Percentiles rank a stretch among this genome's conserved stretches.
Conservation (phyloP, 129 eudicot genomes). For the Saussurea involucrata region DNA sequence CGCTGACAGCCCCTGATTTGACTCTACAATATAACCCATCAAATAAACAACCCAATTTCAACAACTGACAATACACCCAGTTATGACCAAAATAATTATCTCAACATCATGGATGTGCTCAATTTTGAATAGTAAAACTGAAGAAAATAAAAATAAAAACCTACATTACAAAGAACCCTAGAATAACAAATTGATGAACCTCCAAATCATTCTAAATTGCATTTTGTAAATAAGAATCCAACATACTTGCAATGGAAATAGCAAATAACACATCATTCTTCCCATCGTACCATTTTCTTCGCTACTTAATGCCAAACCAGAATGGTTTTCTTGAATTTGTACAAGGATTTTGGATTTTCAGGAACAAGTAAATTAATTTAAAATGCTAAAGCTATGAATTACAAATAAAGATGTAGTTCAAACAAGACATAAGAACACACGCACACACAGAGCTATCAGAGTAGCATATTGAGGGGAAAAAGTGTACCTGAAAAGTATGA, state of each 20-base stretch:
- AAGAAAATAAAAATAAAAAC: too few species aligned
- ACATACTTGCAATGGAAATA: neutral
- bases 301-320: too few species aligned
- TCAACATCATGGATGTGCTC: too few species aligned
- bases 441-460: neutral
- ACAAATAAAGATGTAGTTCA: neutral
- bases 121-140: too few species aligned
- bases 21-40: slow-evolving; percentile 55
- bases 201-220: neutral
- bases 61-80: neutral
- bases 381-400: neutral
- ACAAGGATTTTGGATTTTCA: neutral
- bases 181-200: neutral
- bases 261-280: neutral
- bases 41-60: slow-evolving; percentile 8
- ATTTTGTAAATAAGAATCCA: neutral
- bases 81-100: too few species aligned
- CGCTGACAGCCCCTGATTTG: slow-evolving; percentile 40
- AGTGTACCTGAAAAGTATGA: slow-evolving; percentile 72
- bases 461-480: neutral
- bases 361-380: neutral
- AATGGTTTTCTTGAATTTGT: neutral
- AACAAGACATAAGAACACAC: slow-evolving; percentile 1
- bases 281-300: neutral
- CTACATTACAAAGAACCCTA: neutral